Conservation (phyloP, 495 filamentous ascomycete genomes). For the Talaromyces stipitatus region DNA sequence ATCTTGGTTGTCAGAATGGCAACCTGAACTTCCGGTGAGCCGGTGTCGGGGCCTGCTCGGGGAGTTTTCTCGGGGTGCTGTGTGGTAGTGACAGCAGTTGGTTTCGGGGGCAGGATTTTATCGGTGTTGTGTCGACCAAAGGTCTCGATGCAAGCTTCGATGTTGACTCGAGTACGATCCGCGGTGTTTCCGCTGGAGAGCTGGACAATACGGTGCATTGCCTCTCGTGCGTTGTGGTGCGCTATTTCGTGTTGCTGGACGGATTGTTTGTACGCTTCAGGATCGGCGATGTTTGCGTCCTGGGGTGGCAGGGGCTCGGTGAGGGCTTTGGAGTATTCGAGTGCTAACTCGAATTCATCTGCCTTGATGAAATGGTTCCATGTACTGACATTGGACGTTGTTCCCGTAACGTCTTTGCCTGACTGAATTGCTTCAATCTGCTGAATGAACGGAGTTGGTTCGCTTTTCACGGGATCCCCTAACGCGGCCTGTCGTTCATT, state of each 20-base stretch:
- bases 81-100: slow-evolving; percentile 21
- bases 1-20: slow-evolving; percentile 97
- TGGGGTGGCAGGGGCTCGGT: slow-evolving; percentile 43
- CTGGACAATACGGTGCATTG: slow-evolving; percentile 67
- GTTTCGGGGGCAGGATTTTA: slow-evolving; percentile 48
- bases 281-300: slow-evolving; percentile 33
- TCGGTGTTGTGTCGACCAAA: slow-evolving; percentile 96
- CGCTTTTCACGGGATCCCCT: slow-evolving; percentile 73
- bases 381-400: slow-evolving; percentile 10
- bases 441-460: slow-evolving; percentile 73
- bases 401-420: slow-evolving; percentile 12
- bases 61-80: slow-evolving; percentile 43
- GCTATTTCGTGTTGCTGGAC: slow-evolving; percentile 24
- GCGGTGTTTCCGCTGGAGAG: slow-evolving; percentile 67
- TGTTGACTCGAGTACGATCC: slow-evolving; percentile 71
- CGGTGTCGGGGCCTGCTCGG: slow-evolving; percentile 82
- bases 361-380: slow-evolving; percentile 69
- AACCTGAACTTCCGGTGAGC: slow-evolving; percentile 90
- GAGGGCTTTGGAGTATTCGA: slow-evolving; percentile 57
- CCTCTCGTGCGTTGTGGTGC: slow-evolving; percentile 38
- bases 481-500: slow-evolving; percentile 48
- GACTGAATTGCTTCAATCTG: slow-evolving; percentile 56
- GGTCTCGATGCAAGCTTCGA: slow-evolving; percentile 70
- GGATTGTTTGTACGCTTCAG: slow-evolving; percentile 27
- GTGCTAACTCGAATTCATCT: slow-evolving; percentile 52